These are phyloP conservation scores for Zygoascus sp. DNA, from an alignment of 1,139 yeast genomes.

Conservation along the genomic window DNA sequence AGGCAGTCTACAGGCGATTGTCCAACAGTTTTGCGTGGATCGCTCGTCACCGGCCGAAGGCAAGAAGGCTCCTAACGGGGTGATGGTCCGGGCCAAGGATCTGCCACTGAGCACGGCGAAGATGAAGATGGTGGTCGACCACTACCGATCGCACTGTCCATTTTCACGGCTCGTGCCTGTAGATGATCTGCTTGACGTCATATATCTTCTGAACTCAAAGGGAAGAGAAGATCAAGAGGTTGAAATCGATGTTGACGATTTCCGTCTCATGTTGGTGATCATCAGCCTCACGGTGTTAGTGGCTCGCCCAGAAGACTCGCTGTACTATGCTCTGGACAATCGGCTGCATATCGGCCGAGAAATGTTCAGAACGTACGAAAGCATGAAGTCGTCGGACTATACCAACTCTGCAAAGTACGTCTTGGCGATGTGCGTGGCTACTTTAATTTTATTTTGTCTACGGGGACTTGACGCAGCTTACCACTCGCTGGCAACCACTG, in stretches of 20 bases:
- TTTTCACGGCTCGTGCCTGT: not conserved
- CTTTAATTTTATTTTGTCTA: not conserved
- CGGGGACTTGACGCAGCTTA: not conserved
- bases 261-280: not conserved
- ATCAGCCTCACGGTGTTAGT: not conserved
- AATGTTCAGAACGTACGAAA: not conserved
- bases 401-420: slow-evolving; percentile 2
- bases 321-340: not conserved
- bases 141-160: not conserved
- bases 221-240: not conserved
- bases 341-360: not conserved
- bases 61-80: not conserved
- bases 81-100: not conserved
- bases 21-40: not conserved
- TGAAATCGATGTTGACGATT: not conserved
- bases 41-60: not conserved
- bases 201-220: not conserved
- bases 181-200: not conserved
- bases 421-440: not conserved
- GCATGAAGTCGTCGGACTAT: not conserved
- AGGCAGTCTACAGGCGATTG: not conserved
- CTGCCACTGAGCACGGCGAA: not conserved
- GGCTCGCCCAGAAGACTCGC: not conserved
- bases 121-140: slow-evolving; percentile 2
- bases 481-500: not conserved